Percentiles rank a stretch among this genome's conserved stretches.
These are phyloP conservation scores for Tylopilus rubrobrunneus DNA, from an alignment of 768 basidiomycete genomes.

Conservation along the genomic window DNA sequence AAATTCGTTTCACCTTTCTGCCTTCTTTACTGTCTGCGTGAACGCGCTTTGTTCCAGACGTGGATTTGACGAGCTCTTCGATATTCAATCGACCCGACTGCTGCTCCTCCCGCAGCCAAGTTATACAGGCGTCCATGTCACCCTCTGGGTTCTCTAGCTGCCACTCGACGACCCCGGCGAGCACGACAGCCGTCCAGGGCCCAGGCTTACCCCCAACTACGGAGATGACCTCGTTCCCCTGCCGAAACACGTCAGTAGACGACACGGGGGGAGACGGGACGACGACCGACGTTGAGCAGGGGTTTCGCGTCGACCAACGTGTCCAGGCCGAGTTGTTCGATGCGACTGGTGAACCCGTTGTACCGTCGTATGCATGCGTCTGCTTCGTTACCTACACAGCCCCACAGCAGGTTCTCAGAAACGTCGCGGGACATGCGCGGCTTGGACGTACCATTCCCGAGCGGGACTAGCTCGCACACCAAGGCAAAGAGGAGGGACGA, in stretches of 20 bases:
- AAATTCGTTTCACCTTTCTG: constrained; percentile 32
- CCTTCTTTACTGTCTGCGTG: constrained; percentile 16
- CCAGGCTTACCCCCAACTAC: constrained; percentile 61
- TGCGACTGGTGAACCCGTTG: constrained; percentile 54
- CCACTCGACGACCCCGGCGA: constrained; percentile 76
- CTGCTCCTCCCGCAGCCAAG: constrained; percentile 64
- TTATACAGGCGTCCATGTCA: constrained; percentile 60
- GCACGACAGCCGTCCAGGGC: constrained; percentile 61
- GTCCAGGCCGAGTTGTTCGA: constrained; percentile 62
- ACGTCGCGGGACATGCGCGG: background rate
- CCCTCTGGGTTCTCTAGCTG: constrained; percentile 73
- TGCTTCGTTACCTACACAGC: constrained; percentile 40
- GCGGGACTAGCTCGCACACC: constrained; percentile 60
- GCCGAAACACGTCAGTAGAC: constrained; percentile 4
- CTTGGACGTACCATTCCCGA: constrained; percentile 40
- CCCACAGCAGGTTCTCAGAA: background rate
- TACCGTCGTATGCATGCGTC: constrained; percentile 54
- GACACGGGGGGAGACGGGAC: background rate
- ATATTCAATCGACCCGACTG: constrained; percentile 41
- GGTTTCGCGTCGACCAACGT: constrained; percentile 63
- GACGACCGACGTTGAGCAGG: constrained; percentile 66
- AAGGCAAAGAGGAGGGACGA: constrained; percentile 72
- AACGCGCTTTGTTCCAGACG: constrained; percentile 24
- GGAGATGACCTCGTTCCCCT: constrained; percentile 70
- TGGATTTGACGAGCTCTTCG: constrained; percentile 22